Percentiles rank a stretch among this genome's conserved stretches.
Evolutionary conservation across 208 protist genomes (phyloP).

Genomic region (Trichomonas vaginalis): DNA sequence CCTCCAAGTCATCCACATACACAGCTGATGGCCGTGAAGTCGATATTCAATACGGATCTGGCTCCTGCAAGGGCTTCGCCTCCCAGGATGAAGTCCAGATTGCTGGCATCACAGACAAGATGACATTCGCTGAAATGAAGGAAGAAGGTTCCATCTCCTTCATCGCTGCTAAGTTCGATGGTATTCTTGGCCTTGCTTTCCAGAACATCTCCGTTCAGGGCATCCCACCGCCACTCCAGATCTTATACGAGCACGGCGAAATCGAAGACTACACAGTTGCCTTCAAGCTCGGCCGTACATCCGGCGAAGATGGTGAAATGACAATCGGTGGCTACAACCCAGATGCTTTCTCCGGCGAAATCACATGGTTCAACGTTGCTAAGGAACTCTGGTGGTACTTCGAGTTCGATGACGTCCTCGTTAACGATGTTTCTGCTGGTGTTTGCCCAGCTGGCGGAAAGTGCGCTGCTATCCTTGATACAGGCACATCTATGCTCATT

Average conservation of each 20-base stretch:
- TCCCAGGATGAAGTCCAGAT: slow-evolving; percentile 59
- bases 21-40: slow-evolving; percentile 26
- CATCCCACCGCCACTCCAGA: slow-evolving; percentile 56
- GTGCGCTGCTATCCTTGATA: slow-evolving; percentile 56
- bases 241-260: slow-evolving; percentile 40
- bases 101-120: slow-evolving; percentile 44
- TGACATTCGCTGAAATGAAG: slow-evolving; percentile 52
- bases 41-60: slow-evolving; percentile 53
- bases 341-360: slow-evolving; percentile 25
- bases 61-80: slow-evolving; percentile 61
- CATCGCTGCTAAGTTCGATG: slow-evolving; percentile 67
- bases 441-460: background rate
- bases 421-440: background rate
- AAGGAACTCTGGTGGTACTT: slow-evolving; percentile 37
- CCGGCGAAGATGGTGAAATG: slow-evolving; percentile 25
- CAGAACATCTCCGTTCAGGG: slow-evolving; percentile 60
- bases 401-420: background rate
- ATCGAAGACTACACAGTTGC: slow-evolving; percentile 40
- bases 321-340: slow-evolving; percentile 34
- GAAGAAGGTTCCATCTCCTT: slow-evolving; percentile 64
- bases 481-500: slow-evolving; percentile 71
- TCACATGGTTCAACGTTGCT: slow-evolving; percentile 30
- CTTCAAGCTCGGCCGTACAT: slow-evolving; percentile 30
- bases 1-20: slow-evolving; percentile 29
- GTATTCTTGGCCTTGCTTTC: slow-evolving; percentile 59